Conservation (phyloP, 345 rosid genomes). For the Microcos paniculata region DNA sequence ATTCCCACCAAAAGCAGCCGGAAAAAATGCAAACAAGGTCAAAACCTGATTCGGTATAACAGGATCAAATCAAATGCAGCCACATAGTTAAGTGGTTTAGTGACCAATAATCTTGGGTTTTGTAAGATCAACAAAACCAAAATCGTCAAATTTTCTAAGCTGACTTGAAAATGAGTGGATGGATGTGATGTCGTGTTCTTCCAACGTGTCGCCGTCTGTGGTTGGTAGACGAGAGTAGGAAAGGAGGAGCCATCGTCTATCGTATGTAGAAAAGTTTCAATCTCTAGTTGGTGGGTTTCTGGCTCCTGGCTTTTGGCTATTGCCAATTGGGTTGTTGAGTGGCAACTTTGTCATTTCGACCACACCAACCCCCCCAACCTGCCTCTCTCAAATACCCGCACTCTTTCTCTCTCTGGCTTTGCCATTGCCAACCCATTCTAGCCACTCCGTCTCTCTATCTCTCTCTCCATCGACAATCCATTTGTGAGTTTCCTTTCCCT, state of each 20-base stretch:
- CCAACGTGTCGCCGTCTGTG: background rate
- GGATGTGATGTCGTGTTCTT: too few relatives aligned
- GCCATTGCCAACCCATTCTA: background rate
- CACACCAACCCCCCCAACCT: background rate
- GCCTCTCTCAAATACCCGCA: background rate
- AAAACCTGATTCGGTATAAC: background rate
- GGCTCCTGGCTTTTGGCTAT: background rate
- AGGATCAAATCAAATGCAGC: background rate
- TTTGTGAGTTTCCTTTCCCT: background rate
- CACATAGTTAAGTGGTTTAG: background rate
- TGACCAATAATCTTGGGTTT: background rate
- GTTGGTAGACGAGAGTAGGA: background rate
- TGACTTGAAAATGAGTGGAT: background rate
- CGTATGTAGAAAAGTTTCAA: too few relatives aligned
- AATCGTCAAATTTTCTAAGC: background rate
- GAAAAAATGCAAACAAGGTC: background rate
- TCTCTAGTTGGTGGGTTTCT: background rate
- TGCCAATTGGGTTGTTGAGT: slow-evolving; percentile 17
- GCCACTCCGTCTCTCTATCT: background rate
- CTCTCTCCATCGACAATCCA: background rate
- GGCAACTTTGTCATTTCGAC: background rate
- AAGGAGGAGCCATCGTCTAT: background rate
- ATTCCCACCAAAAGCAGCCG: background rate
- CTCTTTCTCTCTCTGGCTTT: too few relatives aligned
- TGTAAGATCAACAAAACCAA: background rate